Conservation (phyloP, 306 rosid genomes). For the Fragaria iinumae region DNA sequence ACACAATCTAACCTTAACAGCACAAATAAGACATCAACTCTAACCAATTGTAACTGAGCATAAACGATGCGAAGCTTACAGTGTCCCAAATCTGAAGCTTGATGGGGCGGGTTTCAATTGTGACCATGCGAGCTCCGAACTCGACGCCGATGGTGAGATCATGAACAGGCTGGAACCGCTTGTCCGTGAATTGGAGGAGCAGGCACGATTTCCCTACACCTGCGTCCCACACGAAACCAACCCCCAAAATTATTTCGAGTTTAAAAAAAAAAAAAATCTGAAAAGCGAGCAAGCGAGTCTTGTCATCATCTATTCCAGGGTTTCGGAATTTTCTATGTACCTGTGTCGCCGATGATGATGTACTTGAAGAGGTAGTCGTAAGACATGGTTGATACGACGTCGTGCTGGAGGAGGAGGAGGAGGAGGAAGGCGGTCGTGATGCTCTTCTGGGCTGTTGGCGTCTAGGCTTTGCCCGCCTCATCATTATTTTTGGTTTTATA, state of each 20-base stretch:
- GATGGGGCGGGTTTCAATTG: slow-evolving; percentile 71
- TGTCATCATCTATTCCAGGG: slow-evolving; percentile 13
- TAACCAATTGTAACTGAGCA: background rate
- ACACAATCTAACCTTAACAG: too few species aligned
- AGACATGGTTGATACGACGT: slow-evolving; percentile 55
- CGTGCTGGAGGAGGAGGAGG: slow-evolving; percentile 14
- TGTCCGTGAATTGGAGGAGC: slow-evolving; percentile 93
- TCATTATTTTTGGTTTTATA: slow-evolving; percentile 1
- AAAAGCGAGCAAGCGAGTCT: background rate
- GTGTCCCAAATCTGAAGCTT: slow-evolving; percentile 99
- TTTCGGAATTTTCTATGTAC: slow-evolving; percentile 24
- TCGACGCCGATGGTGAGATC: slow-evolving; percentile 98
- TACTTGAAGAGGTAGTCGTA: slow-evolving; percentile 97
- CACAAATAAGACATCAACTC: background rate
- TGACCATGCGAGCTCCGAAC: slow-evolving; percentile 96
- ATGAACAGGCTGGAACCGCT: slow-evolving; percentile 96
- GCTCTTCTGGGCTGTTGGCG: background rate
- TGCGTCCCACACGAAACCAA: slow-evolving; percentile 24
- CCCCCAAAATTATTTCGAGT: background rate
- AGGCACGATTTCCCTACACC: slow-evolving; percentile 97
- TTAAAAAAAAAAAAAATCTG: background rate
- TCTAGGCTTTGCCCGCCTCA: slow-evolving; percentile 10
- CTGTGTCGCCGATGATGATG: slow-evolving; percentile 99
- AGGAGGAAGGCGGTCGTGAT: background rate
- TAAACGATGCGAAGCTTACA: slow-evolving; percentile 28